Evolutionary conservation across 2,329 filamentous ascomycete genomes (phyloP), one percentile per base, ranked within the genome.

Genomic region (Aspergillus melleus): DNA sequence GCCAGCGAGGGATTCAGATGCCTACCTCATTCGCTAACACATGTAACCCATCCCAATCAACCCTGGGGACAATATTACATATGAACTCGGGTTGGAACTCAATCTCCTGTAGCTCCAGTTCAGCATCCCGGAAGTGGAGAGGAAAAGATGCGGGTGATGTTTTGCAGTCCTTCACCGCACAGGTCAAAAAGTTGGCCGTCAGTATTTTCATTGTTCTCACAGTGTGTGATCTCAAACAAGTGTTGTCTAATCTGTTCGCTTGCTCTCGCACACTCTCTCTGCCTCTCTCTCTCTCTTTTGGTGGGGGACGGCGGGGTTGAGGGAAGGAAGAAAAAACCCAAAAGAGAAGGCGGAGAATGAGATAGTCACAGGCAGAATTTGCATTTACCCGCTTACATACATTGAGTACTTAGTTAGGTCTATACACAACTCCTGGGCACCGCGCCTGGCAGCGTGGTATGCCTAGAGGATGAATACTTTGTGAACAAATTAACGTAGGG

Each of bases 121-220:
- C 92, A 55, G 91, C 93, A 70, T 98, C 92, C 70, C 89, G 89
- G 58, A 95, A 94, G 76, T 98, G 95, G 16, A 99, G 84, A 2
- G 95, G 95, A 73, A 96, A 98, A 24, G 92, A 91, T 55, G 85
- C 80, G 6, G 89, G 82, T 32, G 89, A 88, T 59, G 87, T 85
- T 80, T 96, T 96, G 89, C 95, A 99, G 58, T 90, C 84, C 83
- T 97, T 98, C 74, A 96, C 90, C 63, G 95, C 94, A 83, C 95
- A 99, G 70, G 92, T 95, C 66, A 98, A 83, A 79, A 99, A 99
- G 80, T 98, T 98, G 71, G 96, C 88, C 62, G 92, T 97, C 55
- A 98, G 86, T 64, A 98, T 83, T 78, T 98, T 98, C 95, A 99
- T 99, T 6, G 36, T 42, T 42, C 36, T 42, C 16, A 16, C 14